Evolutionary conservation across 2,329 filamentous ascomycete genomes (phyloP).

Genomic region (Pseudocercospora crystallina): DNA sequence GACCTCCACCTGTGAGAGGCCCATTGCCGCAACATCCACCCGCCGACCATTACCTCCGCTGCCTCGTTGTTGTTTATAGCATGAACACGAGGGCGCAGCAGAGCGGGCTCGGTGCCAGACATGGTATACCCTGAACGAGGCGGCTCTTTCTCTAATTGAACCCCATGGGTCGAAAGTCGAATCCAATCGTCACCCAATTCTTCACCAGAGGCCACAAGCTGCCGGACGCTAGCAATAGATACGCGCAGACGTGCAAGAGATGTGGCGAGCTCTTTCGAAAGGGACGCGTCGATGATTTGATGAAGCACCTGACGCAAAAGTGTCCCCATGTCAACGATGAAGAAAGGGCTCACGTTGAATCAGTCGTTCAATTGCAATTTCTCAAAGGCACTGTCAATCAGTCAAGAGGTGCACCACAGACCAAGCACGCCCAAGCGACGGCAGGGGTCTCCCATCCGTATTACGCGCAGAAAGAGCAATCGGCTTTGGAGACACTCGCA

Average conservation of each 20-base stretch:
- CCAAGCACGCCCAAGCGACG: neutral
- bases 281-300: constrained; percentile 79
- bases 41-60: too few relatives aligned
- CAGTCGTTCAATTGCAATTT: constrained; percentile 46
- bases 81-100: too few relatives aligned
- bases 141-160: too few relatives aligned
- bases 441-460: neutral
- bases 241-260: constrained; percentile 67
- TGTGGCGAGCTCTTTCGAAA: constrained; percentile 65
- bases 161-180: too few relatives aligned
- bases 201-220: constrained; percentile 85
- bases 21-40: too few relatives aligned
- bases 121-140: too few relatives aligned
- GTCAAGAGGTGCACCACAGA: neutral
- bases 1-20: too few relatives aligned
- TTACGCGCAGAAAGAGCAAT: constrained; percentile 53
- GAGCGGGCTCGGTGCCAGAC: too few relatives aligned
- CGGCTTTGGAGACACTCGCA: constrained; percentile 79
- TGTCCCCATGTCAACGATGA: constrained; percentile 65
- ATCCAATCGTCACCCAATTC: constrained; percentile 53
- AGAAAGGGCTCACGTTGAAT: constrained; percentile 53
- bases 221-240: constrained; percentile 85
- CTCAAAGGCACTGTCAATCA: neutral
- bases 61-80: too few relatives aligned
- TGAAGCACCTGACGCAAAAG: constrained; percentile 79